Evolutionary conservation across 176 grass and related monocot species (phyloP).

Genomic region (Oryza glaberrima): DNA sequence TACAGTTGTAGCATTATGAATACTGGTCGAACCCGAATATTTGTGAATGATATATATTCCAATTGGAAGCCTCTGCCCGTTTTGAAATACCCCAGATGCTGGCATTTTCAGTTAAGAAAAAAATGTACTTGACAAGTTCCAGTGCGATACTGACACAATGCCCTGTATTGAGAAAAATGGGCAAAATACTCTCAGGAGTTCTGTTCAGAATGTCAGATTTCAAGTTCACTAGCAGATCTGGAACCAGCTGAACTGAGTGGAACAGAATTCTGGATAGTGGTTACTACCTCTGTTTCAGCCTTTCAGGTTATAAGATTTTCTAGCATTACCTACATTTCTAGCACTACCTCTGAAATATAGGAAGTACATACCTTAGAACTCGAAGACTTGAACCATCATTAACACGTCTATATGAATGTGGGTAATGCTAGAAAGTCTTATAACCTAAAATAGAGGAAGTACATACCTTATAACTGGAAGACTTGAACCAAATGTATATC

Average conservation of each 20-base stretch:
- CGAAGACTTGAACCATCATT: no score
- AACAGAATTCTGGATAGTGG: not conserved
- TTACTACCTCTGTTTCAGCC: no score
- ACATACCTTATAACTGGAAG: no score
- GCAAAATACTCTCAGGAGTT: not conserved
- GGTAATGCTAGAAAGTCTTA: no score
- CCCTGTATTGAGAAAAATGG: not conserved
- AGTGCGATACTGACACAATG: not conserved
- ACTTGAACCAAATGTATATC: no score
- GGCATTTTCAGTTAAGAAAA: not conserved
- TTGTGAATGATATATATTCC: slow-evolving; percentile 50
- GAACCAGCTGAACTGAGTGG: not conserved
- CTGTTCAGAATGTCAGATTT: not conserved
- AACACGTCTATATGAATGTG: no score
- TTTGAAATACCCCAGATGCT: not conserved
- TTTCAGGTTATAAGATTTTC: no score
- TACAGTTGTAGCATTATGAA: slow-evolving; percentile 60
- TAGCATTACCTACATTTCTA: no score
- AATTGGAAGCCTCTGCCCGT: not conserved
- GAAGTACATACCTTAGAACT: no score
- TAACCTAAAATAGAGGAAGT: no score
- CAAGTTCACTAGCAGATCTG: not conserved
- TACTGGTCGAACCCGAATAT: slow-evolving; percentile 27
- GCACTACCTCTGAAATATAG: no score
- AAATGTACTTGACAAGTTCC: not conserved